Evolutionary conservation across 1,284 basidiomycete genomes (phyloP).

Genomic region (Apiotrichum montevideense): DNA sequence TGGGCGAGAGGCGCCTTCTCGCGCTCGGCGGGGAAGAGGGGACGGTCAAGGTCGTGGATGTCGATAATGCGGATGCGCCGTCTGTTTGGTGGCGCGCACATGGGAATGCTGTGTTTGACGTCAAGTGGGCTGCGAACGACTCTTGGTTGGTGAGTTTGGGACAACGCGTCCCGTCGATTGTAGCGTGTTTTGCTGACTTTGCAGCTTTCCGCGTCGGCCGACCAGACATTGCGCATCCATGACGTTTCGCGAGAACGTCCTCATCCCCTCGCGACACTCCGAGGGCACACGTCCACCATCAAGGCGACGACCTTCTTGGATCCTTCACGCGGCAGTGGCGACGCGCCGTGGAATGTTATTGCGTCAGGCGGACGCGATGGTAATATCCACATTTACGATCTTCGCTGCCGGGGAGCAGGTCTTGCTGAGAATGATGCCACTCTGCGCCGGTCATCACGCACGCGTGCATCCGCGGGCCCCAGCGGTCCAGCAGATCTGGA

Average conservation of each 20-base stretch:
- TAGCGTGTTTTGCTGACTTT: not conserved
- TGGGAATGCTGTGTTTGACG: constrained; percentile 71
- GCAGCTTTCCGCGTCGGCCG: constrained; percentile 44
- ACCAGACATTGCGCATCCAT: constrained; percentile 37
- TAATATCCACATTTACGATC: constrained; percentile 46
- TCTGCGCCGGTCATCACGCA: constrained; percentile 4
- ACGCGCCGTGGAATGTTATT: constrained; percentile 25
- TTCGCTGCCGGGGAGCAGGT: constrained; percentile 32
- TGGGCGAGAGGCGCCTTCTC: constrained; percentile 24
- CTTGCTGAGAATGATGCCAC: not conserved
- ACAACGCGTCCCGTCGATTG: not conserved
- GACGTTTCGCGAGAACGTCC: constrained; percentile 28
- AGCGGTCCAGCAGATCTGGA: not conserved
- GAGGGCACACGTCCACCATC: constrained; percentile 43
- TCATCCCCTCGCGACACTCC: constrained; percentile 27
- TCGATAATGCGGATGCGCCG: constrained; percentile 21
- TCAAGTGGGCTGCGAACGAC: constrained; percentile 66
- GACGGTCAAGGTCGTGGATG: constrained; percentile 34
- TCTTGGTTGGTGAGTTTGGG: constrained; percentile 35
- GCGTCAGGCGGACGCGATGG: constrained; percentile 45
- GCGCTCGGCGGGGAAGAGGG: constrained; percentile 42
- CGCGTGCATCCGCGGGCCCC: not conserved
- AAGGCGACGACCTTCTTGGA: constrained; percentile 41
- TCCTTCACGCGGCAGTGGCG: constrained; percentile 17
- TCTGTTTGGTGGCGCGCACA: constrained; percentile 52